A percentile compares a stretch with the other conserved stretches of the same genome.
phyloP scores from a whole-genome alignment of 352 stramenopile genomes.

The Phytophthora idaei region DNA sequence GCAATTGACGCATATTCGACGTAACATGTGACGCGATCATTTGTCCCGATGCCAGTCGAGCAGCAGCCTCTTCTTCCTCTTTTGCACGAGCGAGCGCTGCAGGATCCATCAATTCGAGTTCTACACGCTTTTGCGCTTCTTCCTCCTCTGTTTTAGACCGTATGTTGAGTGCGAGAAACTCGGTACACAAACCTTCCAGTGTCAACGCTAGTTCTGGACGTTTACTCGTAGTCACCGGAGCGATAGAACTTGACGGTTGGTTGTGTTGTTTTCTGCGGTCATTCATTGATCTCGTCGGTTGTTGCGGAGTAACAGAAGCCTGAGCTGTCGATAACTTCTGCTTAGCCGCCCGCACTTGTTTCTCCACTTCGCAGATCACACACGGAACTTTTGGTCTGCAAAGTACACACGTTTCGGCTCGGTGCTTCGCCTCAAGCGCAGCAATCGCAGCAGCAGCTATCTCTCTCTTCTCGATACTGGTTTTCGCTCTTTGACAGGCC shows the following conservation, averaged over 20 bases:
- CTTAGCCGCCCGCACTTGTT: slow-evolving; percentile 21
- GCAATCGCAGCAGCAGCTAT: slow-evolving; percentile 31
- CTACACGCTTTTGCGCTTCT: slow-evolving; percentile 34
- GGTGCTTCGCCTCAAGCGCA: slow-evolving; percentile 25
- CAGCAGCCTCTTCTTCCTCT: slow-evolving; percentile 33
- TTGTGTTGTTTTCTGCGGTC: slow-evolving; percentile 4
- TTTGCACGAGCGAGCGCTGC: slow-evolving; percentile 33
- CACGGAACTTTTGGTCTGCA: slow-evolving; percentile 37
- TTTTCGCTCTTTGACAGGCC: slow-evolving; percentile 19
- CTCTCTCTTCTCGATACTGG: slow-evolving; percentile 29
- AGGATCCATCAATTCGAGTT: slow-evolving; percentile 42
- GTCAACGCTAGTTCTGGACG: slow-evolving; percentile 14
- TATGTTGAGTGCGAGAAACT: slow-evolving; percentile 40
- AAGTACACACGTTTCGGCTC: slow-evolving; percentile 29
- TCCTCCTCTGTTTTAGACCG: slow-evolving; percentile 48
- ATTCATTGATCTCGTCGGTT: slow-evolving; percentile 5
- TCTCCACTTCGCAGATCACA: slow-evolving; percentile 41
- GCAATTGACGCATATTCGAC: slow-evolving; percentile 3
- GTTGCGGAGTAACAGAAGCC: neutral
- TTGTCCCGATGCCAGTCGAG: slow-evolving; percentile 4
- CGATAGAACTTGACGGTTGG: neutral
- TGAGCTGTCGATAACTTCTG: slow-evolving; percentile 2
- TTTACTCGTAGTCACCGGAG: neutral
- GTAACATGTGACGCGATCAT: neutral
- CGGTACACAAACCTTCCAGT: slow-evolving; percentile 38